Base-by-base conservation (phyloP, 805 yeast species). In the Candida sanyiensis region DNA sequence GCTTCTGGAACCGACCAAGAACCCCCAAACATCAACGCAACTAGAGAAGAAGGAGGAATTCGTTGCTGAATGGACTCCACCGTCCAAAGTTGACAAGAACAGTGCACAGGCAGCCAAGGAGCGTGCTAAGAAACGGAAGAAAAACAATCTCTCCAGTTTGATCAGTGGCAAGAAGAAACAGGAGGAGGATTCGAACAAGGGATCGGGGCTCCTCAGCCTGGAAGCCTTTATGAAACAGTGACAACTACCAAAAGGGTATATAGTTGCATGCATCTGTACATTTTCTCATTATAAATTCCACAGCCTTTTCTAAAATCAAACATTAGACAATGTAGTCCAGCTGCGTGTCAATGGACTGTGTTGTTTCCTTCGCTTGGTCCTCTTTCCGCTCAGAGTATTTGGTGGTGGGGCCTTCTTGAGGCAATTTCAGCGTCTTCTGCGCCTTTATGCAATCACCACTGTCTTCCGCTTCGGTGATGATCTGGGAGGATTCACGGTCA, bases 81-180 rank as follows among this genome's bases (percentile, higher is more conserved):
- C 26, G 7, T 11, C 33, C 19, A 28, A 23, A 24, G 32, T 29
- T 37, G 39, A 28, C 34, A 45, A 43, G 48, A 48, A 16, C 46
- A 42, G 33, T 26, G 42, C 28, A 3, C 46, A 39, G 16, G 38
- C 34, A 22, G 61, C 67, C 1, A 68, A 64, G 46, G 63, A 62
- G 17, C 56, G 73, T 33, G 61, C 68, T 13, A 73, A 71, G 50
- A 73, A 70, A 56, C 58, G 74, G 33, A 73, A 70, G 51, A 61
- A 61, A 50, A 69, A 63, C 41, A 63, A 68, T 15, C 55, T 74
- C 19, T 56, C 67, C 3, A 64, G 56, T 39, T 48, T 75, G 43
- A 52, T 75, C 26, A 58, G 60, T 24, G 58, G 61, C 37, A 73
- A 69, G 53, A 67, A 66, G 43, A 59, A 61, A 31, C 63, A 59